phyloP scores from a whole-genome alignment of 345 rosid genomes.

The Heritiera littoralis region DNA sequence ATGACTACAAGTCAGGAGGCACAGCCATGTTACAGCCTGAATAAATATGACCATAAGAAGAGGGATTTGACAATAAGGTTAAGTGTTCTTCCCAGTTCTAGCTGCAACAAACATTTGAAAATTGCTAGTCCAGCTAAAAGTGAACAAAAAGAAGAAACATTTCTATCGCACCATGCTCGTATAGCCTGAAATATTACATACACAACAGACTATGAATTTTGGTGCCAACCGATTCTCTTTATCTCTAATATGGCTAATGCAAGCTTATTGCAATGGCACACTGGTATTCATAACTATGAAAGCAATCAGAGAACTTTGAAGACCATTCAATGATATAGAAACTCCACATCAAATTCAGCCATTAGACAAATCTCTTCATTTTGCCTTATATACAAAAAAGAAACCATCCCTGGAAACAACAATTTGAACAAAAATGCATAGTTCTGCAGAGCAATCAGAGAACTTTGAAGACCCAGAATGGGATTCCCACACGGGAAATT shows the following conservation, averaged over 20 bases:
- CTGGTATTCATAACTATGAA: not conserved
- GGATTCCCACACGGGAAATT: slow-evolving; percentile 24
- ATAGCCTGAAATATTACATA: slow-evolving; percentile 8
- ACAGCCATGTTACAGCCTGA: not conserved
- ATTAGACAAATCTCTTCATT: slow-evolving; percentile 29
- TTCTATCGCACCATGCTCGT: slow-evolving; percentile 9
- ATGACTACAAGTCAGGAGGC: not conserved
- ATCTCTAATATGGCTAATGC: not conserved
- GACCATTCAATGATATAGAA: slow-evolving; percentile 23
- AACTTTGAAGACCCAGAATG: slow-evolving; percentile 36
- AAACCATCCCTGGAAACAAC: not conserved
- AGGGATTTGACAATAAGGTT: not conserved
- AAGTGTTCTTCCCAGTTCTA: not conserved
- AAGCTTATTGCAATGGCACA: not conserved
- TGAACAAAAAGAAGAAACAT: not conserved
- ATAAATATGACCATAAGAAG: not conserved
- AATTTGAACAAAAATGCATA: not conserved
- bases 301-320: slow-evolving; percentile 52
- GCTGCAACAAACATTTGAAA: not conserved
- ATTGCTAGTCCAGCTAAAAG: not conserved
- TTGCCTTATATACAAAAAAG: not conserved
- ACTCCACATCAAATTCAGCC: slow-evolving; percentile 40
- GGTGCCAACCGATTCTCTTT: slow-evolving; percentile 5
- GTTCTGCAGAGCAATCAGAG: slow-evolving; percentile 34
- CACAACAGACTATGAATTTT: slow-evolving; percentile 21